Base-by-base conservation (phyloP, 805 yeast species). In the Tetrapisispora taiwanensis region DNA sequence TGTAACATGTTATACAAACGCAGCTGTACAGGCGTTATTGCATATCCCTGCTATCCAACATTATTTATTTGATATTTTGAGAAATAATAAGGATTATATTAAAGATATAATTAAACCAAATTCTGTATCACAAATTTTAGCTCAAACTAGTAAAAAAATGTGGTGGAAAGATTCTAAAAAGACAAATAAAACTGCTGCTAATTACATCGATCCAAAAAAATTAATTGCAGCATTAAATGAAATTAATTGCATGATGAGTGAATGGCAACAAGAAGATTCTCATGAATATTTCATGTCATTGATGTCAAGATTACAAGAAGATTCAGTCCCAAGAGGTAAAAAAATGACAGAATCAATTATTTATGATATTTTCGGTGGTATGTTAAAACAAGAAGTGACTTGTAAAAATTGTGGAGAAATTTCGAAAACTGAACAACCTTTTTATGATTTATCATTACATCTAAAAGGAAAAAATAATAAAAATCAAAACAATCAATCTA, bases 231-330 rank as follows among this genome's bases (percentile, higher is more conserved):
- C 87, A 51, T 68, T 85, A 46, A 84, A 75, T 41, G 95, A 86
- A 55, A 86, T 90, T 55, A 88, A 88, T 63, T 86, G 95, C 60
- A 85, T 86, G 95, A 87, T 89, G 95, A 79, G 88, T 37, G 92
- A 81, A 61, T 89, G 95, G 95, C 89, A 87, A 64, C 98, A 92
- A 63, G 97, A 92, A 64, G 98, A 92, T 65, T 84, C 95, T 0
- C 98, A 92, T 65, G 98, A 92, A 65, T 92, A 89, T 66, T 86
- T 83, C 62, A 89, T 89, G 97, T 85, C 95, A 12, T 69, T 89
- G 48, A 74, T 89, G 73, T 78, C 90, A 7, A 68, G 96, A 42
- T 66, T 89, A 42, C 97, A 89, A 65, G 97, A 89, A 59, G 97
- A 89, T 59, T 75, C 86, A 12, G 87, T 92, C 1, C 97, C 97